Conservation (phyloP, 495 filamentous ascomycete genomes). For the Letharia columbiana region DNA sequence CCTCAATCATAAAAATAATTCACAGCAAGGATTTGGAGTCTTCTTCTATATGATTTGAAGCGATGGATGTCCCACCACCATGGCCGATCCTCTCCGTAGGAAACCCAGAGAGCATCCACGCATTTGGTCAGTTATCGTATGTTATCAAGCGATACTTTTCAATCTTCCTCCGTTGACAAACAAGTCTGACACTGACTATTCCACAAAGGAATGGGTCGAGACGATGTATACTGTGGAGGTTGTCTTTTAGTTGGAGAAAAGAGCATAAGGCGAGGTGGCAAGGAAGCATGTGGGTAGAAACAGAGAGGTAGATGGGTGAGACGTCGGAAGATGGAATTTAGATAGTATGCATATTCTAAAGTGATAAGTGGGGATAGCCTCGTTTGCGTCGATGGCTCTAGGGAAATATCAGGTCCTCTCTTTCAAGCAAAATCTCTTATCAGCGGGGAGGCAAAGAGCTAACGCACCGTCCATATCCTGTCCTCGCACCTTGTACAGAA, state of each 20-base stretch:
- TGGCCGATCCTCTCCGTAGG: slow-evolving; percentile 21
- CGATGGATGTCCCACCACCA: slow-evolving; percentile 21
- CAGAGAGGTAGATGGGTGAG: not conserved
- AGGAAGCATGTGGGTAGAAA: not conserved
- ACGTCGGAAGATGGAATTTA: not conserved
- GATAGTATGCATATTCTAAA: not conserved
- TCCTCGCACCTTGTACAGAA: not conserved
- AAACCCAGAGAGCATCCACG: slow-evolving; percentile 19
- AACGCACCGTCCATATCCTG: not conserved
- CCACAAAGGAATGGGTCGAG: slow-evolving; percentile 26
- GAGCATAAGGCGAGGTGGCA: too few relatives aligned
- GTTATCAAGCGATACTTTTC: slow-evolving; percentile 23
- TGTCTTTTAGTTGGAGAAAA: slow-evolving; percentile 4
- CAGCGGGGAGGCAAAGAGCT: not conserved
- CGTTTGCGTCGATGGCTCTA: not conserved
- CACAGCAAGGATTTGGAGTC: not conserved
- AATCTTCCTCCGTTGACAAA: slow-evolving; percentile 46
- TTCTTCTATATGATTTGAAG: not conserved
- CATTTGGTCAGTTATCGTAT: slow-evolving; percentile 27
- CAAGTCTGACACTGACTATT: slow-evolving; percentile 38
- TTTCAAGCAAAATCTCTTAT: not conserved
- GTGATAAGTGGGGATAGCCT: not conserved
- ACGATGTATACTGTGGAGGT: slow-evolving; percentile 47
- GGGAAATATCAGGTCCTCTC: not conserved
- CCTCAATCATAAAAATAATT: not conserved